Evolutionary conservation across 225 moss, liverwort and hornwort species (phyloP), one percentile per base, ranked within the genome.

Genomic region (Thuidium tamariscinum): DNA sequence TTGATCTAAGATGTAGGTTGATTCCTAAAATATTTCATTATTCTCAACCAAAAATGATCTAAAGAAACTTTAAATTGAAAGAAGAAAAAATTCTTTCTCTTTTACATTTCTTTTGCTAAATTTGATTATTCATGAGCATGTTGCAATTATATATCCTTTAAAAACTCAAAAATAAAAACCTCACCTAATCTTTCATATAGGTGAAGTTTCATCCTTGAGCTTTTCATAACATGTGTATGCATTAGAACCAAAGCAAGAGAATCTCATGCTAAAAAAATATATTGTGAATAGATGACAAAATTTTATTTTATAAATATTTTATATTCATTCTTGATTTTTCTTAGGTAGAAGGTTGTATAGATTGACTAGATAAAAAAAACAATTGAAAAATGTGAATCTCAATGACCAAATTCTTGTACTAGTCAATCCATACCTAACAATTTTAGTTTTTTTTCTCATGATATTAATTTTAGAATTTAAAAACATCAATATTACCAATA

Each of bases 221-320:
- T 13, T 23, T 75, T 52, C 0, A 9, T 34, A 8, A 48, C 18
- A 32, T 6, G 11, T 21, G 2, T 13, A 1, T 8, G 0, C 21
- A 30, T 12, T 34, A 34, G 4, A 30, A 34, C 5, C 2, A 5
- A 74, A 51, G 2, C 2, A 74, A 21, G 21, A 29, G 2, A 29
- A 74, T 13, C 5, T 34, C 8, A 21, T 21, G 6, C 21, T 21
- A 32, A 19, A 0, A 2, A 49, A 48, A 49, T 49, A 48, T 4
- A 5, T 21, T 20, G 7, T 12, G 10, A 32, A 34, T 21, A 34
- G 2, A 3, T 21, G 8, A 30, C 0, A 48, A 14, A 13, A 6
- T 0, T 27, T 46, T 4, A 30, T 10, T 48, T 29, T 17, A 19
- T 73, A 48, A 30, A 49, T 49, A 0, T 12, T 32, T 48, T 20